phyloP scores from a whole-genome alignment of 345 rosid species.

The Capsella bursapastoris region DNA sequence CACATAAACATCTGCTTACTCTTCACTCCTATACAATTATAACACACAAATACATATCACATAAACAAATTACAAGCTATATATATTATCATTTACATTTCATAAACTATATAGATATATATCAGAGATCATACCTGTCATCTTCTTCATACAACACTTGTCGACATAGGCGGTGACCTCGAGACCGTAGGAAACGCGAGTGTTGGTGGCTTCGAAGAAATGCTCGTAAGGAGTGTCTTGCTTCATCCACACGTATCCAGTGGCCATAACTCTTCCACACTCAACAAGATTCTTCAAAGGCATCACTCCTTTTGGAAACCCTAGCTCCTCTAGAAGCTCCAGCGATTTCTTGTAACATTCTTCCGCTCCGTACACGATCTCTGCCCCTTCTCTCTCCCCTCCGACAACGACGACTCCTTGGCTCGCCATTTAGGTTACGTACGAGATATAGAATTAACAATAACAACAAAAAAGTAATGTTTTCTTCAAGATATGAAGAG shows the following conservation, averaged over 20 bases:
- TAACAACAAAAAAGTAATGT: background rate
- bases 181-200: slow-evolving; percentile 63
- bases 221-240: slow-evolving; percentile 78
- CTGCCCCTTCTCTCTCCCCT: slow-evolving; percentile 70
- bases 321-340: slow-evolving; percentile 78
- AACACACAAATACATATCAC: background rate
- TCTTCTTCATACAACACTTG: slow-evolving; percentile 79
- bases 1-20: slow-evolving; percentile 85
- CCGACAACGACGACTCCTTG: slow-evolving; percentile 25
- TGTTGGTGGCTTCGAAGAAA: slow-evolving; percentile 61
- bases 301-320: slow-evolving; percentile 89
- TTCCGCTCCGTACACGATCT: slow-evolving; percentile 71
- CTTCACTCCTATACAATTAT: slow-evolving; percentile 50
- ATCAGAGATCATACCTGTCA: slow-evolving; percentile 59
- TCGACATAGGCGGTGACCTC: slow-evolving; percentile 91
- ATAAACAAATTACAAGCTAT: background rate
- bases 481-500: slow-evolving; percentile 21
- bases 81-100: too few species aligned
- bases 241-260: slow-evolving; percentile 96
- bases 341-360: slow-evolving; percentile 67
- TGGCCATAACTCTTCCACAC: slow-evolving; percentile 79
- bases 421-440: slow-evolving; percentile 48
- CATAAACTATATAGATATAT: background rate
- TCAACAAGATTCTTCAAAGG: slow-evolving; percentile 83
- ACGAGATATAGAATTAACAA: background rate